Base-by-base conservation (phyloP, 1,284 basidiomycete species). In the Austropuccinia psidii region DNA sequence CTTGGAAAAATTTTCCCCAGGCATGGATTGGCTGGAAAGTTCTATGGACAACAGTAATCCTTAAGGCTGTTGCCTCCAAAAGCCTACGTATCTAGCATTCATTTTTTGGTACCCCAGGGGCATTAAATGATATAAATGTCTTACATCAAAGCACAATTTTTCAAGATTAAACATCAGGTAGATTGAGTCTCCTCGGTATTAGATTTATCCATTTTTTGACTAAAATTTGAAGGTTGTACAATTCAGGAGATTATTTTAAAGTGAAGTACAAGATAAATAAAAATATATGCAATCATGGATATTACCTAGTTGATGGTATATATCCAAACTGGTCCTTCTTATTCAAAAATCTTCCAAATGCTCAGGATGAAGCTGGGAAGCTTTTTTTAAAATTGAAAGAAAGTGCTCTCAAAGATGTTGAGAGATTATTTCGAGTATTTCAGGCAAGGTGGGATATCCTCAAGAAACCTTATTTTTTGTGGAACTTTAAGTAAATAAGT, bases 81-180 rank as follows among this genome's bases (percentile, higher is more conserved):
- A 7, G 43, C 31, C 11, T 67, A 1, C 43, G 50, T 33, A 54
- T 69, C 37, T 69, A 54, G 67, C 54, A 69, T 37, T 1, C 9
- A 19, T 66, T 52, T 39, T 52, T 66, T 37, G 47, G 64, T 19
- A 66, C 67, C 1, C 29, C 64, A 17, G 64, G 47, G 4, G 29
- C 64, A 5, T 35, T 66, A 8, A 66, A 66, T 50, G 43, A 69
- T 43, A 69, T 69, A 24, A 69, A 60, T 47, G 27, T 60, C 11
- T 0, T 69, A 2, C 6, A 69, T 15, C 19, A 19, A 21, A 45
- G 9, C 7, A 7, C 15, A 2, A 3, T 69, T 2, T 69, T 69
- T 47, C 37, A 69, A 27, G 65, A 43, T 17, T 0, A 29, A 60
- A 24, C 49, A 21, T 27, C 35, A 1, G 67, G 61, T 2, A 47